Evolutionary conservation across 306 rosid genomes (phyloP).

Genomic region (Cicer pinnatifidum): DNA sequence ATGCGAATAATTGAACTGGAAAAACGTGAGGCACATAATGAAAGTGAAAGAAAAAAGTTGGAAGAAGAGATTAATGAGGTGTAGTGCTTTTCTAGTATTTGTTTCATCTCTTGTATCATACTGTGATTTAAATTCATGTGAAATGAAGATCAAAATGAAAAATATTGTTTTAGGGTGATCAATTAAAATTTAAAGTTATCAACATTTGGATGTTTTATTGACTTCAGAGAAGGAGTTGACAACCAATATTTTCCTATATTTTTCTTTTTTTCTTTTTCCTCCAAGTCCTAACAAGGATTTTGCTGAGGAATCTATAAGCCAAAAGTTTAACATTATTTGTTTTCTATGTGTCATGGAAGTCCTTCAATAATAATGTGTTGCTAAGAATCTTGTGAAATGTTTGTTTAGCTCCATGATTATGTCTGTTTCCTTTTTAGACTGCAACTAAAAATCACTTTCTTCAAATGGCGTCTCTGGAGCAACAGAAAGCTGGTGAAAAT

Average conservation of each 20-base stretch:
- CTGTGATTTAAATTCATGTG: slow-evolving; percentile 26
- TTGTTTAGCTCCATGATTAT: slow-evolving; percentile 40
- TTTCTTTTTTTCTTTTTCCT: background rate
- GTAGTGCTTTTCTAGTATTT: slow-evolving; percentile 40
- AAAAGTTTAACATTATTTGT: slow-evolving; percentile 34
- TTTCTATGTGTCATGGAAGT: slow-evolving; percentile 12
- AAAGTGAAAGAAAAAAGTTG: slow-evolving; percentile 78
- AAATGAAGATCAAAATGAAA: slow-evolving; percentile 36
- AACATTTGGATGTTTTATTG: slow-evolving; percentile 4
- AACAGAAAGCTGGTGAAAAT: slow-evolving; percentile 73
- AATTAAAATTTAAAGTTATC: background rate
- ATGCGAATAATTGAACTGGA: slow-evolving; percentile 73
- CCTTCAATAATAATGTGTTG: slow-evolving; percentile 6
- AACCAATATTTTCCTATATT: background rate
- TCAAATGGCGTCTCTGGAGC: slow-evolving; percentile 85
- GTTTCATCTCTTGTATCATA: slow-evolving; percentile 44
- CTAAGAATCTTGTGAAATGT: slow-evolving; percentile 37
- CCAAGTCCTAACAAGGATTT: slow-evolving; percentile 11
- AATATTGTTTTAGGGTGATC: background rate
- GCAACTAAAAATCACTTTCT: slow-evolving; percentile 70
- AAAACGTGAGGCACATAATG: slow-evolving; percentile 82
- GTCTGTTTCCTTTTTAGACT: slow-evolving; percentile 58
- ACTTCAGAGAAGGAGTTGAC: slow-evolving; percentile 34
- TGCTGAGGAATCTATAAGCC: slow-evolving; percentile 20
- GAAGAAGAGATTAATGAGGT: slow-evolving; percentile 87